Conservation (phyloP, 2,329 filamentous ascomycete species). For the Xylaria sp. region DNA sequence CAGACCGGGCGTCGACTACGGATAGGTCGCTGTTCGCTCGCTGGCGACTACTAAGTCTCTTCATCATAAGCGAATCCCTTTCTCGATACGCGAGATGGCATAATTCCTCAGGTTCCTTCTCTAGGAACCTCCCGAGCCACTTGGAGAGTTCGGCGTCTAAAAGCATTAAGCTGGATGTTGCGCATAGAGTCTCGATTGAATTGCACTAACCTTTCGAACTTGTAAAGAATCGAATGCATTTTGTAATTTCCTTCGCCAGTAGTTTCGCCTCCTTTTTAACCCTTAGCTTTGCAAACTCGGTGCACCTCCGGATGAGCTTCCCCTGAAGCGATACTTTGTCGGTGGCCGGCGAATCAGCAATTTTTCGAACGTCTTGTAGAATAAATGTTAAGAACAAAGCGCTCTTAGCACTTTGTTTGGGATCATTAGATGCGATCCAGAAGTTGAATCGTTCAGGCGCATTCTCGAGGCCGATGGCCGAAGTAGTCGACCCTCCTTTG, state of each 20-base stretch:
- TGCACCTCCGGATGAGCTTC: slow-evolving; percentile 36
- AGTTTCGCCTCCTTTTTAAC: slow-evolving; percentile 34
- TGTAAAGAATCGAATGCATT: slow-evolving; percentile 6
- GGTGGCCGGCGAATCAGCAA: slow-evolving; percentile 21
- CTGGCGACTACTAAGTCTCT: slow-evolving; percentile 23
- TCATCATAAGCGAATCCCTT: slow-evolving; percentile 28
- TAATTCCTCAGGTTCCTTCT: slow-evolving; percentile 21
- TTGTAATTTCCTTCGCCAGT: slow-evolving; percentile 14
- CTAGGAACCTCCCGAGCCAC: slow-evolving; percentile 28
- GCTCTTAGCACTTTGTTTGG: slow-evolving; percentile 38
- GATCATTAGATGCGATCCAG: slow-evolving; percentile 58
- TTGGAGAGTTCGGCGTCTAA: slow-evolving; percentile 32
- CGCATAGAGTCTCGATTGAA: not conserved
- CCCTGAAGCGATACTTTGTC: slow-evolving; percentile 5
- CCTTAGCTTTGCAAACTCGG: slow-evolving; percentile 38
- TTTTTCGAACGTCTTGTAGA: slow-evolving; percentile 39
- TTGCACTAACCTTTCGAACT: slow-evolving; percentile 30
- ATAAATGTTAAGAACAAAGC: slow-evolving; percentile 48
- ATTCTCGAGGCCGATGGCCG: slow-evolving; percentile 58
- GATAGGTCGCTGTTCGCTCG: not conserved
- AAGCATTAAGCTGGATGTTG: not conserved
- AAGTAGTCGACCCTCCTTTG: slow-evolving; percentile 59
- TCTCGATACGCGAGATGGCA: slow-evolving; percentile 38
- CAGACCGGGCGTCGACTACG: not conserved
- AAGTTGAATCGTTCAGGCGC: slow-evolving; percentile 50